A percentile compares a stretch with the other conserved stretches of the same genome.
These are phyloP conservation scores for Pseudofabraea citricarpa DNA, from an alignment of 2,329 filamentous ascomycete genomes.

Conservation along the genomic window DNA sequence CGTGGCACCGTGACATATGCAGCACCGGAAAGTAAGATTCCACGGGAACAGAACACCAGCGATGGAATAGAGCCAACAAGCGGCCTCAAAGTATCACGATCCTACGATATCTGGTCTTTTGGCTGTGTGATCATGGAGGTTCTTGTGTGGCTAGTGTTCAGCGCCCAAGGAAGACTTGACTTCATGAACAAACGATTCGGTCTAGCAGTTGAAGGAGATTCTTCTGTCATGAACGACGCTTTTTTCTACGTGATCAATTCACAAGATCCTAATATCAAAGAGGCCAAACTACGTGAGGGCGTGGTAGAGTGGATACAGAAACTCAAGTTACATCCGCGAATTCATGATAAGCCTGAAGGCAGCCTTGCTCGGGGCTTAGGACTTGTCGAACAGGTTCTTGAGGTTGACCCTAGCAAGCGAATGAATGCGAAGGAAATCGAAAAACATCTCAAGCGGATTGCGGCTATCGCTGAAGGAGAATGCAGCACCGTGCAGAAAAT, in stretches of 20 bases:
- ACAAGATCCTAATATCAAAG: no score
- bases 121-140: constrained; percentile 2
- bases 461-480: no score
- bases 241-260: neutral
- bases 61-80: neutral
- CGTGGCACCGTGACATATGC: constrained; percentile 2
- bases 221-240: neutral
- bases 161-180: neutral
- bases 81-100: neutral
- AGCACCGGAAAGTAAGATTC: constrained; percentile 2
- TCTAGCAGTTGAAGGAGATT: neutral
- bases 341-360: neutral
- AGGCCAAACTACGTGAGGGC: neutral
- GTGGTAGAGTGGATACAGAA: neutral
- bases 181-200: neutral
- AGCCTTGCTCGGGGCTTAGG: neutral
- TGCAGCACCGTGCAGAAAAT: no score
- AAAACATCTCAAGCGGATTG: no score
- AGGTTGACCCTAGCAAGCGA: neutral
- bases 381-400: neutral
- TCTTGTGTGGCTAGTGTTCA: constrained; percentile 2
- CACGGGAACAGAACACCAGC: neutral
- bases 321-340: neutral
- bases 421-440: neutral
- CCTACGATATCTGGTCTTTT: constrained; percentile 3